A percentile compares a stretch with the other conserved stretches of the same genome.
Conservation (phyloP, 2,329 filamentous ascomycete species). For the Dothiorella sarmentorum region DNA sequence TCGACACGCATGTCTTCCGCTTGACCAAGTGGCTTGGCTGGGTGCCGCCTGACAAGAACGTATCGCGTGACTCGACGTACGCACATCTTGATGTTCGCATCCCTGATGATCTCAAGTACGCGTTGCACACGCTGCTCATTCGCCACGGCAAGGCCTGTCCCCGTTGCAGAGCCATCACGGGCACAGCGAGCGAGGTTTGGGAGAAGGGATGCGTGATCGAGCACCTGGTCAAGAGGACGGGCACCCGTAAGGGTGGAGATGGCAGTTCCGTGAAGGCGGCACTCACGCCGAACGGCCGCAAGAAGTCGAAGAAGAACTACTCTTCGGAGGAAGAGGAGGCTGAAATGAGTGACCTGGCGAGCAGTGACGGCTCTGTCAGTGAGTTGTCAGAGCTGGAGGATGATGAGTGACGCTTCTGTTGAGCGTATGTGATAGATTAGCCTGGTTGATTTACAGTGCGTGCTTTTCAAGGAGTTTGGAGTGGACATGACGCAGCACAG, state of each 20-base stretch:
- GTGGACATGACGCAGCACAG: too few species aligned
- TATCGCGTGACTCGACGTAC: constrained; percentile 53
- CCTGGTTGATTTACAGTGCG: too few species aligned
- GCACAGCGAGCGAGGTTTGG: constrained; percentile 60
- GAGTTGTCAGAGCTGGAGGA: not conserved
- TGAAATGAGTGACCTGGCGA: constrained; percentile 13
- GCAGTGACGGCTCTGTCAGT: not conserved
- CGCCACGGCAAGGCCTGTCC: constrained; percentile 61
- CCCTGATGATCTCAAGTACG: constrained; percentile 61
- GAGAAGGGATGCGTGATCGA: constrained; percentile 62
- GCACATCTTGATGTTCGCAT: constrained; percentile 59
- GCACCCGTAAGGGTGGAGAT: constrained; percentile 48
- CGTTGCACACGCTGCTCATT: constrained; percentile 60
- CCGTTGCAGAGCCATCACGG: constrained; percentile 59
- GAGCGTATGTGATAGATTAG: too few species aligned
- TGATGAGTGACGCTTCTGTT: not conserved
- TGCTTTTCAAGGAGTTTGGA: too few species aligned
- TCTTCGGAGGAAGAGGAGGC: not conserved
- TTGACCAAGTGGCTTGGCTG: constrained; percentile 60
- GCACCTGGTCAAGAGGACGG: constrained; percentile 57
- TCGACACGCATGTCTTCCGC: constrained; percentile 65
- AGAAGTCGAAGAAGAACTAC: constrained; percentile 1
- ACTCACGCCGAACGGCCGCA: not conserved
- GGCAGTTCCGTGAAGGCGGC: not conserved
- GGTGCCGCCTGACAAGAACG: constrained; percentile 49